Base-by-base conservation (phyloP, 2,329 filamentous ascomycete genomes). In the Botryotinia narcissicola region DNA sequence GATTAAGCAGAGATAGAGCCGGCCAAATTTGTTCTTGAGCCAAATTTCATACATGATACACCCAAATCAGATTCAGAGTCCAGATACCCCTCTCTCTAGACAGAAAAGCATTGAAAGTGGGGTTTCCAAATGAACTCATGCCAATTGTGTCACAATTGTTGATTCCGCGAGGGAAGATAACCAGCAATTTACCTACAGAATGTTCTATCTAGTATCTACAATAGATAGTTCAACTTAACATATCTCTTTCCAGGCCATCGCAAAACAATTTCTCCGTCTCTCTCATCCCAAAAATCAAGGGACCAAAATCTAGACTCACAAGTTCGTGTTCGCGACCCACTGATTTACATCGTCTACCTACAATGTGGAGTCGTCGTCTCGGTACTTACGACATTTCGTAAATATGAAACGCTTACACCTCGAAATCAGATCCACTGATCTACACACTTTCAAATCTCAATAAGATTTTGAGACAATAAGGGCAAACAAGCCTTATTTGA, bases 401-500 rank as follows among this genome's bases (percentile, higher is more conserved):
- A 20, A 62, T 20, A 40, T 66, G 42, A 35, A 48, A 66, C 62
- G 12, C 20, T 40, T 37, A 18, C 42, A 46, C 20, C 35, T 67
- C 32, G 7, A 37, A 37, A 68, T 16, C 18, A 32, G n/a, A n/a
- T 51, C 66, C 66, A 69, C 66, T 57, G 35, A 42, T 57, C 66
- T 29, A 42, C 66, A 57, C 40, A 20, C 16, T 14, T 7, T 12
- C n/a, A 48, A 57, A 57, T 42, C 51, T 57, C 51, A 57, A 57
- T 42, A 37, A 42, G 14, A 54, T n/a, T 22, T 22, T 40, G 64
- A 67, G 35, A 51, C 64, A 67, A 44, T 20, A 18, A 67, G 35
- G 46, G 32, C 64, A 54, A 67, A 40, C 40, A 46, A 54, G 46
- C 64, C 46, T 67, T 67, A 16, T 29, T 67, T 29, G 25, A 63